Evolutionary conservation across 1,284 basidiomycete species (phyloP).

Genomic region (Malassezia yamatoensis): DNA sequence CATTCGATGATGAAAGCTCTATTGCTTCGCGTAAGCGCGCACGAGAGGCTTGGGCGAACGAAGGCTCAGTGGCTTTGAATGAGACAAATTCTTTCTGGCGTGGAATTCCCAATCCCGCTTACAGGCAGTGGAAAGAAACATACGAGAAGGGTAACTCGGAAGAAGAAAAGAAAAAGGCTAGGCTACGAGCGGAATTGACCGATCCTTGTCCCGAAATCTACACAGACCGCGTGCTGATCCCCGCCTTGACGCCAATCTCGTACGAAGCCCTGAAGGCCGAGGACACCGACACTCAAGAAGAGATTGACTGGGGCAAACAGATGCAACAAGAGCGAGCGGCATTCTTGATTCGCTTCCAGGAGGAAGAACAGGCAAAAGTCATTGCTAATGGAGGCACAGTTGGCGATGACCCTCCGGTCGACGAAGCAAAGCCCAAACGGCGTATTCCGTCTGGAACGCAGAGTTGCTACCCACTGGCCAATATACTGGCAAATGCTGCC

Average conservation of each 20-base stretch:
- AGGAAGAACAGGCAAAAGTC: conserved; percentile 34
- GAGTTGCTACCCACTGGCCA: conserved; percentile 18
- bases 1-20: conserved; percentile 35
- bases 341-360: conserved; percentile 39
- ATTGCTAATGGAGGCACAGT: conserved; percentile 10
- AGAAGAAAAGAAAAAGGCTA: conserved; percentile 7
- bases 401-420: neutral
- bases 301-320: conserved; percentile 38
- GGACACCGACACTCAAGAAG: conserved; percentile 41
- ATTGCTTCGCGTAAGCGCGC: conserved; percentile 20
- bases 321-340: conserved; percentile 37
- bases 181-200: conserved; percentile 12
- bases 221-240: conserved; percentile 28
- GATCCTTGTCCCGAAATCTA: conserved; percentile 19
- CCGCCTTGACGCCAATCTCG: conserved; percentile 20
- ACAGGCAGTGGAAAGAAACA: conserved; percentile 26
- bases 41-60: conserved; percentile 21
- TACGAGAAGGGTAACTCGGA: neutral
- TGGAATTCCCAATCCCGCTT: conserved; percentile 32
- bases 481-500: conserved; percentile 18
- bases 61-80: conserved; percentile 4
- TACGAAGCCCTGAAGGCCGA: conserved; percentile 27
- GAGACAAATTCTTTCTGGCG: conserved; percentile 27
- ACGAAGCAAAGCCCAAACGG: conserved; percentile 11
- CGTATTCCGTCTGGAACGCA: conserved; percentile 13